phyloP scores from a whole-genome alignment of 176 grass and related monocot genomes.

The Aechmea fasciata region DNA sequence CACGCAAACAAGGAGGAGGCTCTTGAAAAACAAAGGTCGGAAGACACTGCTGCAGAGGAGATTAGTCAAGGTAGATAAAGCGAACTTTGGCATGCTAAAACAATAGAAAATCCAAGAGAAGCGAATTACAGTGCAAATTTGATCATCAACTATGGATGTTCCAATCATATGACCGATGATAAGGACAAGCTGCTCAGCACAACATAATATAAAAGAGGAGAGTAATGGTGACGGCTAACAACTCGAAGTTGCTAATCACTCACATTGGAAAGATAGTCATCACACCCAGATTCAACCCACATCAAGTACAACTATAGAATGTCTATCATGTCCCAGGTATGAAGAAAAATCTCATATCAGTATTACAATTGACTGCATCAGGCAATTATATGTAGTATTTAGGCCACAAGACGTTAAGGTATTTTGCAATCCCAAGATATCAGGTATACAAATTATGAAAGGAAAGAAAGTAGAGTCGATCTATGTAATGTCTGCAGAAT shows the following conservation, averaged over 20 bases:
- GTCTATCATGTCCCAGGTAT: conserved; percentile 1
- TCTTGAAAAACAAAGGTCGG: too few species aligned
- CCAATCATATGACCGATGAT: not conserved
- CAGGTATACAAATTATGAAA: not conserved
- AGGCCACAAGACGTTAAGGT: not conserved
- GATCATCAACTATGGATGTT: too few species aligned
- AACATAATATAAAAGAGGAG: not conserved
- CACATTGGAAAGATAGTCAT: conserved; percentile 1
- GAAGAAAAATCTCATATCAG: conserved; percentile 15
- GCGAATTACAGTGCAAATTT: too few species aligned
- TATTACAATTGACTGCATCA: not conserved
- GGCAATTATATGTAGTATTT: not conserved
- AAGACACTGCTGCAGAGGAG: too few species aligned
- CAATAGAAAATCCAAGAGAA: too few species aligned
- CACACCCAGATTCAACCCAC: not conserved
- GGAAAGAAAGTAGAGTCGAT: not conserved
- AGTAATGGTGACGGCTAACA: conserved; percentile 10
- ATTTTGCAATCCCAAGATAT: not conserved
- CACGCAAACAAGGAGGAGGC: too few species aligned
- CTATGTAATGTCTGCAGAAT: conserved; percentile 4
- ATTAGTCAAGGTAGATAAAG: too few species aligned
- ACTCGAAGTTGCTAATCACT: conserved; percentile 8
- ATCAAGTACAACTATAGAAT: not conserved
- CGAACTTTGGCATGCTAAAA: too few species aligned
- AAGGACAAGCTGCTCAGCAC: not conserved